These are phyloP conservation scores for Polygonum maritimum DNA, from an alignment of 148 eudicot species.

Conservation along the genomic window DNA sequence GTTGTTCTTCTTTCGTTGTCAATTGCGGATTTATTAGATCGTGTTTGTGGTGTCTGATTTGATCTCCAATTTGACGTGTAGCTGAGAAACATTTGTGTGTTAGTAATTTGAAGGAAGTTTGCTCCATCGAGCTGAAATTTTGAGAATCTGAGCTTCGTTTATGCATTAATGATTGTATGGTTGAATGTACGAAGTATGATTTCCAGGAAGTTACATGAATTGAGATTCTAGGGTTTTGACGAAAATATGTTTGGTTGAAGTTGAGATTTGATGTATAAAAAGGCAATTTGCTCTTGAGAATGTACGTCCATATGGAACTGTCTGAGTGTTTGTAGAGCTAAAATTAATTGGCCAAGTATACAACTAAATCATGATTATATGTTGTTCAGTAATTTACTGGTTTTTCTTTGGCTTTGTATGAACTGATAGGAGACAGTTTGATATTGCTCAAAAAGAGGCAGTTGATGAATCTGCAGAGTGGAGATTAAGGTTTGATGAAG, in stretches of 20 bases:
- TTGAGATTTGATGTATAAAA: too few species aligned
- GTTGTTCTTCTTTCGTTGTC: not conserved
- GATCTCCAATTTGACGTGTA: not conserved
- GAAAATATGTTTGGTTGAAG: too few species aligned
- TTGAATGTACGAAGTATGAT: too few species aligned
- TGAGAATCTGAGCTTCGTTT: not conserved
- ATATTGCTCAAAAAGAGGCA: constrained; percentile 85
- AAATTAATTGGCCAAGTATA: not conserved
- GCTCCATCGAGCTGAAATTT: not conserved
- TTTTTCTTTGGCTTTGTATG: not conserved
- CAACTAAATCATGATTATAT: not conserved
- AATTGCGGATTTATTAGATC: not conserved
- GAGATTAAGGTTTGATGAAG: constrained; percentile 77
- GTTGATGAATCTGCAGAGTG: constrained; percentile 97
- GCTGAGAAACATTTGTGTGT: not conserved
- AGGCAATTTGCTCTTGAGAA: not conserved
- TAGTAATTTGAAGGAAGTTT: not conserved
- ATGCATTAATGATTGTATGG: not conserved
- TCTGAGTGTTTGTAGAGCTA: not conserved
- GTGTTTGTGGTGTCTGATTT: not conserved
- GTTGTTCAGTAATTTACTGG: not conserved
- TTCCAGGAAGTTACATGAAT: too few species aligned
- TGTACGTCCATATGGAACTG: not conserved
- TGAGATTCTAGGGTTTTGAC: too few species aligned
- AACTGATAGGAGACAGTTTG: constrained; percentile 64